These are phyloP conservation scores for Clonostachys rhizophaga DNA, from an alignment of 2,329 filamentous ascomycete genomes.

Conservation along the genomic window DNA sequence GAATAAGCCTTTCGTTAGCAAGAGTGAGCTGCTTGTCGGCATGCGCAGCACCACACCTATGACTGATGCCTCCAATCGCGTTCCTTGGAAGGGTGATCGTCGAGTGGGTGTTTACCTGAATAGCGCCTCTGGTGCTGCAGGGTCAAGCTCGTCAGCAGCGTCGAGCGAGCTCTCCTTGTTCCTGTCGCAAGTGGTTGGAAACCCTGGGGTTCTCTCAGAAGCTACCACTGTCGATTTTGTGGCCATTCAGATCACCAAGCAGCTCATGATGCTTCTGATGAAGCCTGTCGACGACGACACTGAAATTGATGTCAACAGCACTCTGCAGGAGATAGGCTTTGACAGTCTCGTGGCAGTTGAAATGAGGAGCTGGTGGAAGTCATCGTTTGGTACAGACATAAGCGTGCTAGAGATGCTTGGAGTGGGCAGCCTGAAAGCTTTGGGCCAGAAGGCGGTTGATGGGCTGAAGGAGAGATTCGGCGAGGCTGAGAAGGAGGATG, in stretches of 20 bases:
- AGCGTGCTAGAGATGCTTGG: slow-evolving; percentile 41
- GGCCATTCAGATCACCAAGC: neutral
- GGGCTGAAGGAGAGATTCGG: too few relatives aligned
- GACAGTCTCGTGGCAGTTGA: slow-evolving; percentile 47
- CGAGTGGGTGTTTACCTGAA: neutral
- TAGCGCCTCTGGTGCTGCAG: too few relatives aligned
- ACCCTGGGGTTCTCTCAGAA: too few relatives aligned
- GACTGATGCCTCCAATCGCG: neutral
- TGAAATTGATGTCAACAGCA: slow-evolving; percentile 1
- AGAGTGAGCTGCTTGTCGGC: neutral
- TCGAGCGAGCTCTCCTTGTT: too few relatives aligned
- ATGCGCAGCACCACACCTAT: neutral
- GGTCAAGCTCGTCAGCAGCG: too few relatives aligned
- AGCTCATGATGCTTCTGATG: neutral
- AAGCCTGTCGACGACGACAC: slow-evolving; percentile 4
- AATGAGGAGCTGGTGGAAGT: slow-evolving; percentile 41
- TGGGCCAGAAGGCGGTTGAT: too few relatives aligned
- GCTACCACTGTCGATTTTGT: neutral
- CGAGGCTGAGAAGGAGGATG: too few relatives aligned
- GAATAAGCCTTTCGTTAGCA: neutral
- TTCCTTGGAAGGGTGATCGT: neutral
- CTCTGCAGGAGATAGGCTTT: slow-evolving; percentile 23
- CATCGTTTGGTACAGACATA: slow-evolving; percentile 34
- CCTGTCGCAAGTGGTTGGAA: too few relatives aligned
- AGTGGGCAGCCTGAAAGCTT: too few relatives aligned